These are phyloP conservation scores for Diplodia corticola DNA, from an alignment of 2,329 filamentous ascomycete species.

Conservation along the genomic window DNA sequence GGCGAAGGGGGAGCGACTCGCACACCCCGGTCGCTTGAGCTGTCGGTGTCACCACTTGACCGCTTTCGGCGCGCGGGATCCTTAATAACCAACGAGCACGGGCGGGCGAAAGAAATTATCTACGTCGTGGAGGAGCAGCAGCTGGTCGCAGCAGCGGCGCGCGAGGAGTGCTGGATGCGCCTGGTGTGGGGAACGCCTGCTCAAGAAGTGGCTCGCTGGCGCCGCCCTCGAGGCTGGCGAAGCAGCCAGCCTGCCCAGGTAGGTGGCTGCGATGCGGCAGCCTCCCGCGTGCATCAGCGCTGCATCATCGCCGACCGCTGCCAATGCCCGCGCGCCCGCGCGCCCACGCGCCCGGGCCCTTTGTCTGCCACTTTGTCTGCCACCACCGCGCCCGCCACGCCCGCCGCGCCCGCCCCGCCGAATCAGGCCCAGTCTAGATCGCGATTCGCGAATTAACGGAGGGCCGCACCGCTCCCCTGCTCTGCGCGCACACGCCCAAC, in stretches of 20 bases:
- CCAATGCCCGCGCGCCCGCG: no score
- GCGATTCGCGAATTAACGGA: conserved; percentile 18
- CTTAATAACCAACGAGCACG: conserved; percentile 23
- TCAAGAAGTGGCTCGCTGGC: conserved; percentile 9
- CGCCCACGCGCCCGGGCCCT: conserved; percentile 3
- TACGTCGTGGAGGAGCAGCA: conserved; percentile 15
- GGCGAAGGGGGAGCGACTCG: conserved; percentile 20
- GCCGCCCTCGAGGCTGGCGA: conserved; percentile 6
- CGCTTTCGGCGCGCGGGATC: conserved; percentile 22
- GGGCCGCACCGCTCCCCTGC: neutral
- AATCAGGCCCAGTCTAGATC: conserved; percentile 17
- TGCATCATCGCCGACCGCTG: conserved; percentile 4
- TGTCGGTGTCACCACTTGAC: conserved; percentile 18
- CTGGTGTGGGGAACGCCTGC: neutral
- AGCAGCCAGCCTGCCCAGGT: no score
- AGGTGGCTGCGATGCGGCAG: neutral
- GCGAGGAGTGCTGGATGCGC: neutral
- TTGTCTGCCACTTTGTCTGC: neutral
- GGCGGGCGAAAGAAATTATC: conserved; percentile 17
- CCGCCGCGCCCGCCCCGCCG: neutral
- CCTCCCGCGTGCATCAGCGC: conserved; percentile 15
- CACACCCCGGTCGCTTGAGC: conserved; percentile 18
- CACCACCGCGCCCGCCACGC: neutral
- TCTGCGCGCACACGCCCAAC: neutral
- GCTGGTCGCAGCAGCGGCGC: neutral